Evolutionary conservation across 1,284 basidiomycete species (phyloP), one percentile per base, ranked within the genome.

Genomic region (Exobasidium rhododendri): DNA sequence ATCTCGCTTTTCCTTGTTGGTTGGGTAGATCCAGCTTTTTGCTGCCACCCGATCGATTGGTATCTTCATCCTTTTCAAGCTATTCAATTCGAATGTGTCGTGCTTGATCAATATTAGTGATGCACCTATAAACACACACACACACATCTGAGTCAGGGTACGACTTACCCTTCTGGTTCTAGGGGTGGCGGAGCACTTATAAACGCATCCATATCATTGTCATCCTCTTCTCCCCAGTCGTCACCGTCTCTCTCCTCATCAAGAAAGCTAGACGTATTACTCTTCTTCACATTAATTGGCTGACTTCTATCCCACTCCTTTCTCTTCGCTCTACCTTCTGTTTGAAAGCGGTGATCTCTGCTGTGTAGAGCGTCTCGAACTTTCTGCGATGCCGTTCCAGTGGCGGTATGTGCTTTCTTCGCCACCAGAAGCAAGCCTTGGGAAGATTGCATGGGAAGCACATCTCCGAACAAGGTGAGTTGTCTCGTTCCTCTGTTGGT

Each of bases 1-100:
- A 71, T 91, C 89, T 65, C 96, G 88, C 73, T 90, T 91, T 1
- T 89, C 86, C 54, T 86, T 85, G 78, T 98, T 97, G 5, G 90
- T 85, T 0, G 96, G 96, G 80, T 90, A 99, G 64, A 97, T 87
- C 88, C 93, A 98, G 50, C 89, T 89, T 72, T 87, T 87, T 3
- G 87, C 86, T 47, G 90, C 88, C n/a, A 90, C 84, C 26, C 85
- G 82, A 73, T 96, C 91, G 6, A 89, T 84, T 54, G 83, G 59
- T 44, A 67, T 64, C 35, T 73, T 70, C 64, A 71, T 76, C 40
- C 67, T 60, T 22, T 62, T 58, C 22, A 53, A 47, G 10, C 53
- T 64, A 40, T 58, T 58, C 22, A 58, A 62, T 7, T 58, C 45
- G 45, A 40, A 17, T n/a, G n/a, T n/a, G n/a, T n/a, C n/a, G n/a